Evolutionary conservation across 495 filamentous ascomycete species (phyloP), one percentile per base, ranked within the genome.

Genomic region (Articulospora tetracladia): DNA sequence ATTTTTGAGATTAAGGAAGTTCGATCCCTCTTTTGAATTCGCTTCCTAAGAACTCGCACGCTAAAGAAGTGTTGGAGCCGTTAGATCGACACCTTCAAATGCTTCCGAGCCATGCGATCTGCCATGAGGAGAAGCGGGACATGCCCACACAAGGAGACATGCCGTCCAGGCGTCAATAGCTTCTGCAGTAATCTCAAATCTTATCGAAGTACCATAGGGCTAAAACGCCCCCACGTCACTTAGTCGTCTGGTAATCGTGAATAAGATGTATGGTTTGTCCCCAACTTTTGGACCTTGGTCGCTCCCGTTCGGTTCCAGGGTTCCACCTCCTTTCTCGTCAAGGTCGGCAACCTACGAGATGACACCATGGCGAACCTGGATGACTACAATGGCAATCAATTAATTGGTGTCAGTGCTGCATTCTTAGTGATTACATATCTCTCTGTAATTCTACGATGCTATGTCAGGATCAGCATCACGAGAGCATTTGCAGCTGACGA

Each of bases 401-500:
- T 77, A 32, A 64, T 73, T 47, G 65, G 47, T 47, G 69, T 70
- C 22, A 66, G 60, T 27, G 58, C 63, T 27, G 34, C 53, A 27
- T 73, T 73, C 56, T 61, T 77, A 20, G 22, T 39, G 8, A 48
- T 77, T 15, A 69, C 70, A 3, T 73, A 64, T 60, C 36, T 75
- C 20, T 71, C 74, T 19, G 63, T 74, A 11, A 59, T 58, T 56
- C 53, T 77, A 36, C 63, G 74, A 58, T 72, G 66, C 1, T 77
- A 71, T 41, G 72, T 72, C 17, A 61, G 74, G 25, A 67, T 68
- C 20, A 64, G 41, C 27, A 54, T 77, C 19, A 77, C 71, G 11
- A 74, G 71, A 55, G 66, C 63, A 20, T 73, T 77, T 55, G 71
- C 71, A 50, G 65, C 59, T 39, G 74, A 77, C 57, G 74, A 77